Evolutionary conservation across 2,329 filamentous ascomycete species (phyloP), one percentile per base, ranked within the genome.

Genomic region (Arthrinium phaeospermum): DNA sequence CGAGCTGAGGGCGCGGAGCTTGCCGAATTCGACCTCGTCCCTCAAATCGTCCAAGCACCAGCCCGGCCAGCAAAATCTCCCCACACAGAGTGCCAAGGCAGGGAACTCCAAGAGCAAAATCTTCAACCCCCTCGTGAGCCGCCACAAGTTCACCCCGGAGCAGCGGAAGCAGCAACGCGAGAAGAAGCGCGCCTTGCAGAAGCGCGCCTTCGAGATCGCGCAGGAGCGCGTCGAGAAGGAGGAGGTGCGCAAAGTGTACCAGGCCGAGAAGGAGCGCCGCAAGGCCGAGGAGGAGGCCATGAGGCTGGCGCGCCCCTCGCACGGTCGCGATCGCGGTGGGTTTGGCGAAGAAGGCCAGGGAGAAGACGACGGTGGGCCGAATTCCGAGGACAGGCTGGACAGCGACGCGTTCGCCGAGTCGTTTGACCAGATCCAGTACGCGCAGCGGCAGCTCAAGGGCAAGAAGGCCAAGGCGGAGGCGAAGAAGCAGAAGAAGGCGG

Each of bases 401-500:
- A 34, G 45, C n/a, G 12, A 4, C 30, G 12, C 34, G 34, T 41
- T 64, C 34, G 19, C 7, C 57, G 57, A 64, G 34, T n/a, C 57
- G 34, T n/a, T 41, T 13, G 57, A 41, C 19, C 57, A 64, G 57
- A 41, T 64, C 57, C 19, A 64, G 34, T 14, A 8, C 34, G 22
- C 22, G 34, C 30, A 64, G 34, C 57, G 30, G 34, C 19, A 64
- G 27, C 67, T 69, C 16, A 69, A 69, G 67, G 67, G 67, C 45
- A 69, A 69, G 34, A 69, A 69, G 45, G 45, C 45, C 67, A 64
- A 64, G 57, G 27, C 27, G 4, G 45, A 49, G 45, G 67, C 27
- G 14, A 46, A 69, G 45, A 69, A 49, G 67, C 67, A 49, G 57
- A 64, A 64, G 57, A 64, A 41, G 34, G 57, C 57, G 2, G 57